Evolutionary conservation across 139 green algal genomes (phyloP), one percentile per base, ranked within the genome.

Genomic region (Klebsormidium nitens): DNA sequence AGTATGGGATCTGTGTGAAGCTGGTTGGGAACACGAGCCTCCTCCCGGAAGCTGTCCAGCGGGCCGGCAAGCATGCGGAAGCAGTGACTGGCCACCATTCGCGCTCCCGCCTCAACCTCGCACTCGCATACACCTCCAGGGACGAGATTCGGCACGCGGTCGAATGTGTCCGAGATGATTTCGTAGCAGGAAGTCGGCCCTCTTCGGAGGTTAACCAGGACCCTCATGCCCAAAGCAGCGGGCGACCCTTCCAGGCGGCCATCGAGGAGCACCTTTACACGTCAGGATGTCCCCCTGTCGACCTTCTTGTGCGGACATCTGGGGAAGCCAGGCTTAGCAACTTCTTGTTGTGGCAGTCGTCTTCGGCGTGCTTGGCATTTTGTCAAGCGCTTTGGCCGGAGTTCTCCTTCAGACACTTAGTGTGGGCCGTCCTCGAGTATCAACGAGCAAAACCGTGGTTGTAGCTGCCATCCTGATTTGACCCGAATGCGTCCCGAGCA

Each of bases 311-410:
- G 0, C 82, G 92, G 29, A 97, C 92, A 4, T 91, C 82, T 0
- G 92, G 92, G 0, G 92, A 97, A 79, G 87, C 79, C 2, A 83
- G 92, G 0, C 85, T 97, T 3, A 89, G 73, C 3, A 89, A 97
- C 83, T 97, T 96, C 64, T 61, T 96, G 74, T 71, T 92, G 28
- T 90, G 86, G 84, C 91, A 96, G 73, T 64, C 64, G 35, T 55
- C 46, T 28, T 52, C 79, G 50, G 89, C 91, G 31, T 71, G 86
- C 46, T 82, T 97, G 3, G 64, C 78, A 1, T 97, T 95, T 73
- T 69, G 85, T 5, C 47, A 77, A 5, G 78, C 74, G 14, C 55
- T 97, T 55, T 97, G 92, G 92, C 92, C 92, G 0, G 87, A 91
- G 3, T 87, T 96, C 59, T 81, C 81, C 2, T 95, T 91, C 71